These are phyloP conservation scores for Nannizziopsis barbatae DNA, from an alignment of 2,329 filamentous ascomycete genomes.

Conservation along the genomic window DNA sequence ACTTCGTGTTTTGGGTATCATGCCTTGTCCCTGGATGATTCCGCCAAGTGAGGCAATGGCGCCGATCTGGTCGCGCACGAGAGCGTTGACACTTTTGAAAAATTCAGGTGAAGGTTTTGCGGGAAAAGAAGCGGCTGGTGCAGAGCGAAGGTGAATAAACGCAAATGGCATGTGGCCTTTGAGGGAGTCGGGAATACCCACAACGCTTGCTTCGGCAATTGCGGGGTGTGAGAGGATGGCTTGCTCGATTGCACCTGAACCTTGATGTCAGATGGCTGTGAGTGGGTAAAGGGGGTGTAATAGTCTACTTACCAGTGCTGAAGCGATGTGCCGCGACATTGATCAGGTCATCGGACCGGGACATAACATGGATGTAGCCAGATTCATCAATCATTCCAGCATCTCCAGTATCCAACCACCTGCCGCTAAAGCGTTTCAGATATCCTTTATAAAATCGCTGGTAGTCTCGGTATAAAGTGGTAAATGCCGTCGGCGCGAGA, in stretches of 20 bases:
- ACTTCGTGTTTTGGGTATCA: conserved; percentile 86
- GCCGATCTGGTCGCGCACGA: conserved; percentile 71
- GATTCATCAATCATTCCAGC: conserved; percentile 74
- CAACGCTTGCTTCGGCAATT: conserved; percentile 74
- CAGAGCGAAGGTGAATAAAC: conserved; percentile 55
- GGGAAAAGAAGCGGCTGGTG: conserved; percentile 17
- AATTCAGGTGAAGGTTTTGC: conserved; percentile 34
- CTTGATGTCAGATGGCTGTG: conserved; percentile 11
- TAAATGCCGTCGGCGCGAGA: conserved; percentile 73
- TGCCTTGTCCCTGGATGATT: conserved; percentile 69
- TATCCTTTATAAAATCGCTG: conserved; percentile 79
- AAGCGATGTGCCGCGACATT: conserved; percentile 92
- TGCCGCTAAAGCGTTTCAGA: conserved; percentile 65
- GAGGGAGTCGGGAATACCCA: conserved; percentile 71
- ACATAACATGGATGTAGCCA: conserved; percentile 54
- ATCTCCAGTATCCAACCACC: conserved; percentile 86
- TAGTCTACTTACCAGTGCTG: conserved; percentile 56
- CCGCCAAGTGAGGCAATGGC: conserved; percentile 77
- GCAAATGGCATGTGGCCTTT: conserved; percentile 91
- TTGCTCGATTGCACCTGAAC: conserved; percentile 71
- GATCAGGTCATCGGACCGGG: conserved; percentile 69
- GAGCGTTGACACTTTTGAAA: conserved; percentile 35
- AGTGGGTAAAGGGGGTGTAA: not conserved
- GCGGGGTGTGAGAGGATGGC: conserved; percentile 69
- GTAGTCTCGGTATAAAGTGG: conserved; percentile 75